These are phyloP conservation scores for Cytidiella melzeri DNA, from an alignment of 768 basidiomycete genomes.

Conservation along the genomic window DNA sequence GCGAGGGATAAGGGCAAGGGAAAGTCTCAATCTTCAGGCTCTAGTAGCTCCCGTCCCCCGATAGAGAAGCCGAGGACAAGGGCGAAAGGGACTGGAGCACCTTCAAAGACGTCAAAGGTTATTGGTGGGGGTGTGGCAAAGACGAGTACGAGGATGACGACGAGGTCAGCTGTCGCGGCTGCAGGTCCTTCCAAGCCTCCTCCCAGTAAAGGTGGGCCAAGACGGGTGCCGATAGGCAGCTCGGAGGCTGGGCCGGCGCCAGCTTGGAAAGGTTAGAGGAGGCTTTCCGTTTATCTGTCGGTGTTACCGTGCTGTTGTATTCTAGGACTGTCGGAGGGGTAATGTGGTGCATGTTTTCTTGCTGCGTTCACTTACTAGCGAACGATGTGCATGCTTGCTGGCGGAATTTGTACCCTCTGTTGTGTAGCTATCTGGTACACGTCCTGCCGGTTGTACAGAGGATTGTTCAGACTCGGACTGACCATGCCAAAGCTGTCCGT, in stretches of 20 bases:
- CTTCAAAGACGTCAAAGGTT: neutral
- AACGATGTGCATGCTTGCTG: too few relatives aligned
- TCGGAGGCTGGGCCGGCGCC: conserved; percentile 52
- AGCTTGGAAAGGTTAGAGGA: conserved; percentile 47
- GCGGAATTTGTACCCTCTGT: too few relatives aligned
- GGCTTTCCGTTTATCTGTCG: too few relatives aligned
- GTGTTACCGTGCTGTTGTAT: too few relatives aligned
- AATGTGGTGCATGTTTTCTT: too few relatives aligned
- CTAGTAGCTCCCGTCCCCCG: neutral
- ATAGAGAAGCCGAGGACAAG: conserved; percentile 11
- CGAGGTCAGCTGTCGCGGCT: neutral
- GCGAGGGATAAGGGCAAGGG: conserved; percentile 5
- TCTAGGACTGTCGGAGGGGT: too few relatives aligned
- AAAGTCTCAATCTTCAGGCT: neutral
- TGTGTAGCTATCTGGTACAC: too few relatives aligned
- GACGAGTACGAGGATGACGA: neutral
- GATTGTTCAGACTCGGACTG: too few relatives aligned
- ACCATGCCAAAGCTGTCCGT: too few relatives aligned
- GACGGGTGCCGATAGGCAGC: conserved; percentile 64
- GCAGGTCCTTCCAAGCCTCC: conserved; percentile 11
- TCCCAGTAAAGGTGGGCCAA: conserved; percentile 40
- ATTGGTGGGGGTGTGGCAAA: conserved; percentile 1
- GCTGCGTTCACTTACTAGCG: too few relatives aligned
- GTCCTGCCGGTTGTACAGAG: too few relatives aligned
- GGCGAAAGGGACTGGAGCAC: neutral